Conservation (phyloP, 495 filamentous ascomycete species). For the Penicillium arizonense region DNA sequence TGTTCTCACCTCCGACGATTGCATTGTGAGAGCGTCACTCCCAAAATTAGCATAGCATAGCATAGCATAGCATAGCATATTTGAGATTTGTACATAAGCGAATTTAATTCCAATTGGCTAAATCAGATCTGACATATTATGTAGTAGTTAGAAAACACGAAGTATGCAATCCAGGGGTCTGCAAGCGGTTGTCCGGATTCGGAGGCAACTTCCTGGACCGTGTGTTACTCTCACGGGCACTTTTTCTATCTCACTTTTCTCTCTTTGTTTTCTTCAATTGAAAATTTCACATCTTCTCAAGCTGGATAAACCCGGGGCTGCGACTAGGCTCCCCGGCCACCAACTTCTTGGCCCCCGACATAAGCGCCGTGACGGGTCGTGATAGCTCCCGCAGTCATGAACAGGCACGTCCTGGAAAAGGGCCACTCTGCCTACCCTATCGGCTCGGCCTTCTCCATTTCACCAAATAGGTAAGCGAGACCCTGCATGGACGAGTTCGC, state of each 20-base stretch:
- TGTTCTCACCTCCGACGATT: conserved; percentile 1
- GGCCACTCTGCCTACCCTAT: conserved; percentile 67
- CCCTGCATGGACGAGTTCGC: not conserved
- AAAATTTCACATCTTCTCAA: not conserved
- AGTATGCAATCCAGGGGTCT: not conserved
- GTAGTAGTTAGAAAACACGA: no score
- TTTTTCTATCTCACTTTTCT: not conserved
- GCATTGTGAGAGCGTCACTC: not conserved
- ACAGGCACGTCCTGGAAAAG: conserved; percentile 71
- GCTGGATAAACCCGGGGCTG: not conserved
- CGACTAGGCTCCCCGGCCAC: not conserved
- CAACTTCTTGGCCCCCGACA: conserved; percentile 14
- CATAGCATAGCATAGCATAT: not conserved
- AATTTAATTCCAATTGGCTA: not conserved
- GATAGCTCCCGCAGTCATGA: conserved; percentile 39
- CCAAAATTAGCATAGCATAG: not conserved
- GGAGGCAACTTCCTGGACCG: not conserved
- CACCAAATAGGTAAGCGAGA: conserved; percentile 74
- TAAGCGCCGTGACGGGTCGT: conserved; percentile 23
- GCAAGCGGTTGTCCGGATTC: conserved; percentile 32
- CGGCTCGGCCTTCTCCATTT: conserved; percentile 74
- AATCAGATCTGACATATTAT: not conserved
- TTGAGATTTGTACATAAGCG: conserved; percentile 5
- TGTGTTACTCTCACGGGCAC: no score
- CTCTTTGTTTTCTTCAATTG: not conserved